These are phyloP conservation scores for Hypoxylon trugodes DNA, from an alignment of 495 filamentous ascomycete genomes.

Conservation along the genomic window DNA sequence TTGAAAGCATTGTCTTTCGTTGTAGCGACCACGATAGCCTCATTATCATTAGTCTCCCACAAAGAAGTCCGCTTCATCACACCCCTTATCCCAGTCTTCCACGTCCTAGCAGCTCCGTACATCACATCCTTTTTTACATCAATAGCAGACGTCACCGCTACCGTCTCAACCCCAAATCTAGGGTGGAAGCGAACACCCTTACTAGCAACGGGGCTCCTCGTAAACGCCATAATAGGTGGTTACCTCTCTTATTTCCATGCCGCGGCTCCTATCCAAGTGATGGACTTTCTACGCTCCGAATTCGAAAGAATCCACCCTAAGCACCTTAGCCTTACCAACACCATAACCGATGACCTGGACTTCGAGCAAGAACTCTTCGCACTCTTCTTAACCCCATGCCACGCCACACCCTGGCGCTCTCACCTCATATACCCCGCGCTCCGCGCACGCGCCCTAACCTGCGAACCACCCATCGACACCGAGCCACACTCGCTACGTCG, in stretches of 20 bases:
- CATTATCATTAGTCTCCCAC: slow-evolving; percentile 84
- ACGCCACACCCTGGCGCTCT: slow-evolving; percentile 95
- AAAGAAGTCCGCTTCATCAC: slow-evolving; percentile 99
- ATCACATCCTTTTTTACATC: slow-evolving; percentile 70
- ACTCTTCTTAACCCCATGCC: slow-evolving; percentile 96
- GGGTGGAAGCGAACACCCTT: slow-evolving; percentile 59
- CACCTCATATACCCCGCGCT: slow-evolving; percentile 79
- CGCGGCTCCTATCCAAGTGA: slow-evolving; percentile 74
- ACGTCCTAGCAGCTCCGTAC: slow-evolving; percentile 77
- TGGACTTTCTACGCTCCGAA: slow-evolving; percentile 76
- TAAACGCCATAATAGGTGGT: slow-evolving; percentile 74
- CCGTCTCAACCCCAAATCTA: slow-evolving; percentile 22
- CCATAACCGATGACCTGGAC: slow-evolving; percentile 38
- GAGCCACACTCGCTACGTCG: slow-evolving; percentile 59
- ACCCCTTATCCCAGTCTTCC: slow-evolving; percentile 85
- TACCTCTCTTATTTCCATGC: slow-evolving; percentile 84
- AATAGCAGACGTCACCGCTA: slow-evolving; percentile 23
- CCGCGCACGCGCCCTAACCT: slow-evolving; percentile 85
- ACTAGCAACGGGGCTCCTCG: slow-evolving; percentile 65
- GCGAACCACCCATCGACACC: slow-evolving; percentile 84
- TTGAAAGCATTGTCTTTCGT: slow-evolving; percentile 68
- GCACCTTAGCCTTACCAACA: slow-evolving; percentile 39
- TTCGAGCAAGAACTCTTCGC: slow-evolving; percentile 64
- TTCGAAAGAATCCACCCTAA: slow-evolving; percentile 63
- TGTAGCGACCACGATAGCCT: slow-evolving; percentile 64